Conservation (phyloP, 1,284 basidiomycete species). For the Anthracocystis setariae region DNA sequence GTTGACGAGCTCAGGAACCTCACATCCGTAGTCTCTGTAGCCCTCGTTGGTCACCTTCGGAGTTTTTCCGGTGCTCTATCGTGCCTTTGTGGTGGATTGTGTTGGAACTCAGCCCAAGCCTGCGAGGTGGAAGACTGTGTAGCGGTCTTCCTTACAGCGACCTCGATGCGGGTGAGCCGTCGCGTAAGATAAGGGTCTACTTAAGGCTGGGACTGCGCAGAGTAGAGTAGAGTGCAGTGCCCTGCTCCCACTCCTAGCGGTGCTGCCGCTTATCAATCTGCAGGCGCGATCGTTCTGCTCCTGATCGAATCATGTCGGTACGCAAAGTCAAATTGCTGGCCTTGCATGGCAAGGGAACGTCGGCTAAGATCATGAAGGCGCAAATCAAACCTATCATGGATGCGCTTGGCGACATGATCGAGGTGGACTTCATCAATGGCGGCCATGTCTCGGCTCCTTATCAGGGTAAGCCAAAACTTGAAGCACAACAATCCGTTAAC, state of each 20-base stretch:
- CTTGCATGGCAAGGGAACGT: slow-evolving; percentile 51
- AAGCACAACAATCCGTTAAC: background rate
- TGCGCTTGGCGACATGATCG: slow-evolving; percentile 20
- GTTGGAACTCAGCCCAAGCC: too few species aligned
- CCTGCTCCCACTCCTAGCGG: background rate
- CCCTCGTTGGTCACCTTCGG: too few species aligned
- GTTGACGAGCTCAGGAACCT: too few species aligned
- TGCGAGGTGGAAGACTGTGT: too few species aligned
- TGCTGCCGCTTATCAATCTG: background rate
- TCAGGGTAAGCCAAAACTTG: slow-evolving; percentile 20
- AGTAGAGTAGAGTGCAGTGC: background rate
- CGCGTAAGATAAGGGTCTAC: background rate
- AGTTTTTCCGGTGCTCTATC: too few species aligned
- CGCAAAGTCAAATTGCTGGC: slow-evolving; percentile 31
- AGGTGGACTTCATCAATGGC: slow-evolving; percentile 38
- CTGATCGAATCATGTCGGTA: background rate
- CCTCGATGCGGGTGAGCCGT: too few species aligned
- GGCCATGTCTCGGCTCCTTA: slow-evolving; percentile 29
- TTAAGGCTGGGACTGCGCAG: background rate
- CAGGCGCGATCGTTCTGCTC: background rate
- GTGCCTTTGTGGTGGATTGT: too few species aligned
- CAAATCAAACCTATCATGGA: slow-evolving; percentile 47
- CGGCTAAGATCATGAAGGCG: slow-evolving; percentile 43
- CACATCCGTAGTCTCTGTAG: too few species aligned
- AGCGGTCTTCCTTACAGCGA: too few species aligned